Conservation (phyloP, 768 basidiomycete species). For the Lyophyllum shimeji region DNA sequence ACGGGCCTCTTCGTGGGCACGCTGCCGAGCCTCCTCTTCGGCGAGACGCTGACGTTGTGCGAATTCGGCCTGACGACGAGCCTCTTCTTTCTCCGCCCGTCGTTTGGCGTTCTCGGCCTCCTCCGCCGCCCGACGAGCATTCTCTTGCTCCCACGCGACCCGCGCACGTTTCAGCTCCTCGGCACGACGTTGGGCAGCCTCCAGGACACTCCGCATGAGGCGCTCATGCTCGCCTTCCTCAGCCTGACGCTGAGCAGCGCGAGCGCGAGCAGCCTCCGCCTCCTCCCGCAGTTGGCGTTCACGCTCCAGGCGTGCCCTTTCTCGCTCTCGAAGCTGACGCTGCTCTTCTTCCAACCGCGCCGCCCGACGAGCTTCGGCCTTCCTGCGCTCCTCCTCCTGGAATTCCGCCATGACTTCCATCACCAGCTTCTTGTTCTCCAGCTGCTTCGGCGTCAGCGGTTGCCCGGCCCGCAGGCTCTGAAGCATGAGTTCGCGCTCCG, state of each 20-base stretch:
- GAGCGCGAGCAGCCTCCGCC: neutral
- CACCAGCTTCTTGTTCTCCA: neutral
- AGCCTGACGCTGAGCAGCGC: neutral
- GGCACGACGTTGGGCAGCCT: neutral
- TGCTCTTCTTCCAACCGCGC: neutral
- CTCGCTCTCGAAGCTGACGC: neutral
- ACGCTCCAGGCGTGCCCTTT: neutral
- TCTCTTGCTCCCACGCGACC: neutral
- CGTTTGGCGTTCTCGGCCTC: neutral
- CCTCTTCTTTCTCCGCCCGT: neutral
- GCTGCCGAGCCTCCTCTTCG: slow-evolving; percentile 1
- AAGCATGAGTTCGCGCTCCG: neutral
- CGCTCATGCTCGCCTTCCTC: neutral
- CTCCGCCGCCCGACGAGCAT: neutral
- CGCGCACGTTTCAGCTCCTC: neutral
- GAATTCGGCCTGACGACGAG: slow-evolving; percentile 5
- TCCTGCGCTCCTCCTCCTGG: neutral
- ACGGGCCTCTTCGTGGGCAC: slow-evolving; percentile 2
- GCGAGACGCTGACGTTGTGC: slow-evolving; percentile 1
- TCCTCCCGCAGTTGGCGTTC: neutral
- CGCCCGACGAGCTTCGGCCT: neutral
- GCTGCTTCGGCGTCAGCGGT: neutral
- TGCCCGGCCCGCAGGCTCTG: neutral
- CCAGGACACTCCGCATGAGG: neutral
- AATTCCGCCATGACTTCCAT: neutral